Base-by-base conservation (phyloP, 1,139 yeast genomes). In the Spencermartinsiella ligniputridi region DNA sequence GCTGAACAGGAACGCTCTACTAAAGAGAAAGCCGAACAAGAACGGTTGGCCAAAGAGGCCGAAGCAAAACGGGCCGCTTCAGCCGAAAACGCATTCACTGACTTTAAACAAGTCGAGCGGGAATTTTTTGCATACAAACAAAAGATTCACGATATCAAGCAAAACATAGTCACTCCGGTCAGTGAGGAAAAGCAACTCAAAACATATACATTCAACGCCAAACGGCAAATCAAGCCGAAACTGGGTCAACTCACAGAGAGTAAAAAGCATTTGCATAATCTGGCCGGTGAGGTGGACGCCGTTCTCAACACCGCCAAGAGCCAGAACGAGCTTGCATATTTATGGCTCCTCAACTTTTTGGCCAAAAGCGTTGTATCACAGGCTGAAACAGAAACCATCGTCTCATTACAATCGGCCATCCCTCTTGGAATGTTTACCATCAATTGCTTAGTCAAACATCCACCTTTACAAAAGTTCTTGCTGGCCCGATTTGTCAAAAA, bases 321-420 rank as follows among this genome's bases (percentile, higher is more conserved):
- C 16, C 42, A 52, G 1, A 64, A 74, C 46, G 73, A 72, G 1
- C 60, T 83, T 13, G 83, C 81, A 0, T 83, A 70, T 57, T 65
- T 74, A 34, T 90, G 95, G 89, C 73, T 83, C 12, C 66, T 89
- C 30, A 92, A 92, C 59, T 84, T 83, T 57, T 75, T 84, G 30
- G 84, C 96, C 6, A 92, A 92, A 60, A 85, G 94, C 1, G 68
- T 89, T 1, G 86, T 92, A 1, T 80, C 85, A 34, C 98, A 94
- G 66, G 95, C 97, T 1, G 97, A 89, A 64, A 79, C 95, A 0
- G 98, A 92, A 64, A 90, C 88, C 11, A 75, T 85, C 3, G 95
- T 86, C 0, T 78, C 83, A 49, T 81, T 95, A 1, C 76, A 79
- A 39, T 79, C 92, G 1, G 88, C 97, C 0, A 60, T 83, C 13